These are phyloP conservation scores for Macrotyloma uniflorum DNA, from an alignment of 306 rosid species.

Conservation along the genomic window DNA sequence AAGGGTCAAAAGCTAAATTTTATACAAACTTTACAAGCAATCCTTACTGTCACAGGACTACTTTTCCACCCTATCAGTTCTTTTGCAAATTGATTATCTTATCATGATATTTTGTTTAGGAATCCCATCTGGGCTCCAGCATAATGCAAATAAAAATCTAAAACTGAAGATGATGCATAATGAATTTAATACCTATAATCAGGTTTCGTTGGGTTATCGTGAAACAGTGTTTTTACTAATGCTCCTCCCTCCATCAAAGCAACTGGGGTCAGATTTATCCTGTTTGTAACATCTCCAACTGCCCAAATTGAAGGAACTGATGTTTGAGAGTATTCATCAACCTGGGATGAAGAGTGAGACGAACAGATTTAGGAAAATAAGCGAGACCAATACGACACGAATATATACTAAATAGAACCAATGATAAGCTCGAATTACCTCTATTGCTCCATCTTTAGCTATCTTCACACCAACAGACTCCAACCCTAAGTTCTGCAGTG, in stretches of 20 bases:
- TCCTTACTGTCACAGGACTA: not conserved
- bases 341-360: constrained; percentile 50
- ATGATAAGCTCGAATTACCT: constrained; percentile 60
- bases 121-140: not conserved
- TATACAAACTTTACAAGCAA: not conserved
- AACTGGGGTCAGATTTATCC: constrained; percentile 94
- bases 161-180: constrained; percentile 12
- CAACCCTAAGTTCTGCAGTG: constrained; percentile 87
- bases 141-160: constrained; percentile 14
- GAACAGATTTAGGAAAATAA: not conserved
- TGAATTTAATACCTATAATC: constrained; percentile 70
- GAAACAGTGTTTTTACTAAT: constrained; percentile 75
- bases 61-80: not conserved
- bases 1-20: not conserved
- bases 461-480: constrained; percentile 83
- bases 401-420: constrained; percentile 19
- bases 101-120: constrained; percentile 2
- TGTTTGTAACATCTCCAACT: constrained; percentile 92
- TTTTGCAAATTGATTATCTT: not conserved
- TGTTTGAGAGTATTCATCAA: constrained; percentile 89
- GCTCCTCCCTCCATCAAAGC: constrained; percentile 99
- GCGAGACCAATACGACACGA: not conserved
- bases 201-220: constrained; percentile 88
- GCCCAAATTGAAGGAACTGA: constrained; percentile 98
- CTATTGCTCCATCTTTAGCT: constrained; percentile 78